Conservation (phyloP, 768 basidiomycete genomes). For the Hypholoma fasciculare region DNA sequence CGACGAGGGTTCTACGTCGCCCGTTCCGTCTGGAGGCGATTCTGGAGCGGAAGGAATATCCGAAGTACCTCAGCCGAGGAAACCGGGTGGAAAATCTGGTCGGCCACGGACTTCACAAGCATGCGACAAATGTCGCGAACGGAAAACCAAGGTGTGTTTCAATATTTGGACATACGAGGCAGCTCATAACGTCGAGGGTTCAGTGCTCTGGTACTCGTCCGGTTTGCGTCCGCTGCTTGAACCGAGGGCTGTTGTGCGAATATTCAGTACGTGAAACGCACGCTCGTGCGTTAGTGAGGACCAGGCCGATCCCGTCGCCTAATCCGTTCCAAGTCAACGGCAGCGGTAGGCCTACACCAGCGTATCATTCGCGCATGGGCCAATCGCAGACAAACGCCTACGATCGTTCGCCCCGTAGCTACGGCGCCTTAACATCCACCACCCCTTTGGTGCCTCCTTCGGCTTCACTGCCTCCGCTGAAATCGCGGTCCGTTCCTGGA, state of each 20-base stretch:
- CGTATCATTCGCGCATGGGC: constrained; percentile 21
- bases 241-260: constrained; percentile 50
- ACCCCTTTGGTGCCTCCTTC: background rate
- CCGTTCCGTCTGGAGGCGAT: constrained; percentile 1
- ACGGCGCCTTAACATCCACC: background rate
- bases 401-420: constrained; percentile 4
- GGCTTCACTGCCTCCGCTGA: background rate
- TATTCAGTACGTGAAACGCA: constrained; percentile 44
- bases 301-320: background rate
- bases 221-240: constrained; percentile 48
- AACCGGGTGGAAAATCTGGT: background rate
- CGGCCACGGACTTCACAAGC: constrained; percentile 51
- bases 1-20: constrained; percentile 2
- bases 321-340: constrained; percentile 8
- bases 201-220: constrained; percentile 60
- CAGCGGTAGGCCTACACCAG: constrained; percentile 17
- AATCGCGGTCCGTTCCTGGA: background rate
- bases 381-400: constrained; percentile 17
- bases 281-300: constrained; percentile 27
- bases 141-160: constrained; percentile 54
- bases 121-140: constrained; percentile 56
- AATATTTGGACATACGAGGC: background rate
- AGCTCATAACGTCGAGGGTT: background rate
- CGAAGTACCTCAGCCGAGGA: background rate
- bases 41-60: background rate